Percentiles rank a stretch among this genome's conserved stretches.
Conservation (phyloP, 805 yeast species). For the Yamadazyma laniorum region DNA sequence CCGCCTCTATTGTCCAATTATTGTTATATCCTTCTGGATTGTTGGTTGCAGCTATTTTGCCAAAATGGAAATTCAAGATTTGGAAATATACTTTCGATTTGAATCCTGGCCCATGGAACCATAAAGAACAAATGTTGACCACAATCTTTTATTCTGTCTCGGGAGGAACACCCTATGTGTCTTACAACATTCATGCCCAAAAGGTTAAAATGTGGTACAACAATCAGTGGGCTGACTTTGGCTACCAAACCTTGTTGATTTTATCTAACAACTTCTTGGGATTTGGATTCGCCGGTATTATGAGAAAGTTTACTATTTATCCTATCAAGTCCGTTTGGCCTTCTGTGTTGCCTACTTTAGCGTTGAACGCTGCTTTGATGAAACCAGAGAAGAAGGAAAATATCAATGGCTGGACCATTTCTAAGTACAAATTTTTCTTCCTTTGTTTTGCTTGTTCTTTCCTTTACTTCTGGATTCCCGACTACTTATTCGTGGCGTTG, state of each 20-base stretch:
- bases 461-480: constrained; percentile 47
- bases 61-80: constrained; percentile 34
- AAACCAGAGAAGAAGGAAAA: constrained; percentile 24
- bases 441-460: constrained; percentile 29
- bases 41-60: constrained; percentile 37
- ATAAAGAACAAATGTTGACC: constrained; percentile 64
- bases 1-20: constrained; percentile 46
- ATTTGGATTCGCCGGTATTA: constrained; percentile 31
- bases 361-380: constrained; percentile 31
- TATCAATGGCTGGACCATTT: constrained; percentile 31
- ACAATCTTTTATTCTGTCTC: constrained; percentile 35
- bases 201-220: constrained; percentile 22
- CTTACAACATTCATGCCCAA: constrained; percentile 27
- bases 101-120: constrained; percentile 56
- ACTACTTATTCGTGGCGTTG: constrained; percentile 41
- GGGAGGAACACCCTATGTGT: constrained; percentile 25
- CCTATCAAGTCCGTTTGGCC: constrained; percentile 31
- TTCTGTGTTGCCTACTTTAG: constrained; percentile 27
- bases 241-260: constrained; percentile 26
- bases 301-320: constrained; percentile 28
- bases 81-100: constrained; percentile 27
- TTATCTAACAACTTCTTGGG: constrained; percentile 28
- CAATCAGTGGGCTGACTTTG: constrained; percentile 28
- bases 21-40: constrained; percentile 46
- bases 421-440: constrained; percentile 26